Conservation (phyloP, 148 eudicot species). For the Vaccinium myrtillus region DNA sequence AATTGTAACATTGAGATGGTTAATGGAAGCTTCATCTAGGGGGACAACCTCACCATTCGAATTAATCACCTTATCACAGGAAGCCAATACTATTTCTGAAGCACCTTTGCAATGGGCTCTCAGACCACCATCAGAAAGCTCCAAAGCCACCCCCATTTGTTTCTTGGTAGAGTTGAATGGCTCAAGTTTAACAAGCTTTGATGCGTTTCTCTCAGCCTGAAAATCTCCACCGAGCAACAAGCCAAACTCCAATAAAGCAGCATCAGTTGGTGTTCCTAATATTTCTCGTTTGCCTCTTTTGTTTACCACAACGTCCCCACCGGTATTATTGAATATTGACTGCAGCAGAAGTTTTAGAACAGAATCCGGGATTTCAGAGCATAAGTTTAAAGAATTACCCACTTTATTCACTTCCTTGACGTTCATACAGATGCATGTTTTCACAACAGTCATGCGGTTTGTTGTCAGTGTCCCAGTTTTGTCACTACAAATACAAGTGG, state of each 20-base stretch:
- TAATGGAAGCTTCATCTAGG: slow-evolving; percentile 50
- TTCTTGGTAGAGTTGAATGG: slow-evolving; percentile 95
- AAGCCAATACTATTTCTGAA: slow-evolving; percentile 87
- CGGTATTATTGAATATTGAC: slow-evolving; percentile 83
- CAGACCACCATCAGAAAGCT: slow-evolving; percentile 66
- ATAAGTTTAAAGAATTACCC: slow-evolving; percentile 32
- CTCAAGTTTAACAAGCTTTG: slow-evolving; percentile 75
- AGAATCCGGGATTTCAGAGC: slow-evolving; percentile 60
- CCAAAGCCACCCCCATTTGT: slow-evolving; percentile 84
- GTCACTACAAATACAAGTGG: slow-evolving; percentile 93
- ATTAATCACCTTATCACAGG: slow-evolving; percentile 75
- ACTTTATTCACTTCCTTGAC: slow-evolving; percentile 47
- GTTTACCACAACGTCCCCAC: slow-evolving; percentile 84
- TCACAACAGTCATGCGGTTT: slow-evolving; percentile 92
- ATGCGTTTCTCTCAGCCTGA: slow-evolving; percentile 52
- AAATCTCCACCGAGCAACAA: slow-evolving; percentile 87
- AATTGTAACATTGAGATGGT: slow-evolving; percentile 61
- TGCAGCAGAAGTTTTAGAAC: slow-evolving; percentile 56
- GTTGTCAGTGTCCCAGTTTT: slow-evolving; percentile 96
- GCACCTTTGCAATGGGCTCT: slow-evolving; percentile 93
- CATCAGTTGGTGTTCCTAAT: slow-evolving; percentile 89
- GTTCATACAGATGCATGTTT: slow-evolving; percentile 73
- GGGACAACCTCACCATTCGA: slow-evolving; percentile 69
- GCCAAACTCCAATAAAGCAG: slow-evolving; percentile 80
- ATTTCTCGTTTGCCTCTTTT: slow-evolving; percentile 70